Conservation (phyloP, 176 grass and related monocot species). For the Panicum miliaceum region DNA sequence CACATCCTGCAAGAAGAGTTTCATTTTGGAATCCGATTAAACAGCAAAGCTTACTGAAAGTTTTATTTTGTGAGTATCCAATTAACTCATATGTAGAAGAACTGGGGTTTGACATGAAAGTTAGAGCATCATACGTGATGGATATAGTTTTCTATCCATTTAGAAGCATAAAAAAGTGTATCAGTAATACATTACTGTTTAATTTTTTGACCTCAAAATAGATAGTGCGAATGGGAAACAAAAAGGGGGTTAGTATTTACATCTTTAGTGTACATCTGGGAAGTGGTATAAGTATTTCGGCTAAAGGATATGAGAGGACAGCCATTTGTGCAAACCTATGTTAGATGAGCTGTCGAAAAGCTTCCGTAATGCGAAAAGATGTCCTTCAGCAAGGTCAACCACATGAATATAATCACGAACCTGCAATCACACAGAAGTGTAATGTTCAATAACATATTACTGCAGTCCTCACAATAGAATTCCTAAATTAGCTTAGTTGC, state of each 20-base stretch:
- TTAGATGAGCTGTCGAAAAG: constrained; percentile 78
- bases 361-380: constrained; percentile 84
- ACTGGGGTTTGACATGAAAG: constrained; percentile 11
- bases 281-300: constrained; percentile 31
- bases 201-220: background rate
- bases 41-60: background rate
- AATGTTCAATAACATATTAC: constrained; percentile 17
- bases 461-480: constrained; percentile 17
- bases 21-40: constrained; percentile 25
- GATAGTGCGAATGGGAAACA: background rate
- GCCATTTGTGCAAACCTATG: constrained; percentile 59
- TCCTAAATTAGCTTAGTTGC: constrained; percentile 17
- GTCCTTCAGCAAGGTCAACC: constrained; percentile 91
- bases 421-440: constrained; percentile 48
- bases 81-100: constrained; percentile 17
- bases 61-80: background rate
- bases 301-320: constrained; percentile 8
- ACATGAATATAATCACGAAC: constrained; percentile 97
- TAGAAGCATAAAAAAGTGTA: constrained; percentile 12
- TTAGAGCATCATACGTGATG: constrained; percentile 13
- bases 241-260: background rate
- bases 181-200: background rate
- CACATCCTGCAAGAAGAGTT: constrained; percentile 68
- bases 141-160: constrained; percentile 6
- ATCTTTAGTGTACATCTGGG: constrained; percentile 9